Percentiles rank a stretch among this genome's conserved stretches.
These are phyloP conservation scores for Aspergillus conjunctus DNA, from an alignment of 495 filamentous ascomycete genomes.

Conservation along the genomic window DNA sequence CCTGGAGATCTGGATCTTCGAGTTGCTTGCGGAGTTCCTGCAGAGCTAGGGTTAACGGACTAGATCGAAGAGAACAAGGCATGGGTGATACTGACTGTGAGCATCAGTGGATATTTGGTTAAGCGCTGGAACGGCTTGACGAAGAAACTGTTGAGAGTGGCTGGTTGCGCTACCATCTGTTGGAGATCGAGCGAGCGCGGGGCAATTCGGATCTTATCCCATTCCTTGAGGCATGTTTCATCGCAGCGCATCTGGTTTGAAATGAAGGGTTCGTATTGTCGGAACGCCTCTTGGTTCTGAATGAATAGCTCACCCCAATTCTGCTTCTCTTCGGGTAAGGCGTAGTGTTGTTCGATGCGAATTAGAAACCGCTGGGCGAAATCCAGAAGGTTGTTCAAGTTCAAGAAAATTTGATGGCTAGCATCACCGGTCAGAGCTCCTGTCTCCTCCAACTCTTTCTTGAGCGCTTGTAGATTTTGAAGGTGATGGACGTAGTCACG, in stretches of 20 bases:
- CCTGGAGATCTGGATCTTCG: constrained; percentile 65
- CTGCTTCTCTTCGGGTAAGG: constrained; percentile 71
- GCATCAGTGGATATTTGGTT: constrained; percentile 88
- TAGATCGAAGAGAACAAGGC: not conserved
- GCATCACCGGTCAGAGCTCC: constrained; percentile 86
- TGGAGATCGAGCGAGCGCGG: constrained; percentile 57
- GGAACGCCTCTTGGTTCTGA: constrained; percentile 76
- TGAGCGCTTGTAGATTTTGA: constrained; percentile 89
- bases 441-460: constrained; percentile 84
- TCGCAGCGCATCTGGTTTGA: constrained; percentile 75
- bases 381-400: constrained; percentile 90
- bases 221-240: constrained; percentile 49
- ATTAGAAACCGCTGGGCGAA: constrained; percentile 95
- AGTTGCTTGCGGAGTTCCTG: constrained; percentile 86
- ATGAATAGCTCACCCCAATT: constrained; percentile 91
- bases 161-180: constrained; percentile 63
- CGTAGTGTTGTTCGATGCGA: constrained; percentile 92
- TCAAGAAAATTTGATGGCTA: constrained; percentile 94
- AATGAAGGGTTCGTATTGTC: constrained; percentile 93
- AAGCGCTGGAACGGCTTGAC: constrained; percentile 96
- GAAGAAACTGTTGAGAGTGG: constrained; percentile 79
- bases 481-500: constrained; percentile 98
- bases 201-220: constrained; percentile 57
- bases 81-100: constrained; percentile 62
- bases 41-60: constrained; percentile 12